Conservation (phyloP, 2,329 filamentous ascomycete genomes). For the Ophiocordyceps camponoti-saundersi region DNA sequence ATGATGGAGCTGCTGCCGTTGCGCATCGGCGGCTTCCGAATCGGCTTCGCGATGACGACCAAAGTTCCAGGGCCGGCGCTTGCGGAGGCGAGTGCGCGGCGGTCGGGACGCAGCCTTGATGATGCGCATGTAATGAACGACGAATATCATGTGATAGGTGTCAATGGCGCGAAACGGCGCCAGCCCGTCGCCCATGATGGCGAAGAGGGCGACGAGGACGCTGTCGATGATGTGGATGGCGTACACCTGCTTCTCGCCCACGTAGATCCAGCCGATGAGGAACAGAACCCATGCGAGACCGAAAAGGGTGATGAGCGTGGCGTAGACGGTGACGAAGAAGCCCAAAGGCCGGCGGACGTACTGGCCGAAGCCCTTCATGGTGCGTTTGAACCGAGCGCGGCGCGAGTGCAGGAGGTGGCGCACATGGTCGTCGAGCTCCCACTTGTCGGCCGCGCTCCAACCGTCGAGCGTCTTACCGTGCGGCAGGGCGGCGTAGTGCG, state of each 20-base stretch:
- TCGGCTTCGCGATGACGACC: neutral
- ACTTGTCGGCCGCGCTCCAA: slow-evolving; percentile 60
- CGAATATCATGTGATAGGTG: slow-evolving; percentile 76
- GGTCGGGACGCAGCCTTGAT: slow-evolving; percentile 18
- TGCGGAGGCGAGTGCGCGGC: neutral
- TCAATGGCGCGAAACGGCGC: slow-evolving; percentile 63
- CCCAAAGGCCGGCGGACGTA: slow-evolving; percentile 64
- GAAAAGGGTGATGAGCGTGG: slow-evolving; percentile 66
- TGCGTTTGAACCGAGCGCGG: slow-evolving; percentile 61
- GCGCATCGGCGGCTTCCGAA: neutral
- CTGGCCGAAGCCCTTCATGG: slow-evolving; percentile 64
- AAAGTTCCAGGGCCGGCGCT: neutral
- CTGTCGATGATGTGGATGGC: slow-evolving; percentile 55
- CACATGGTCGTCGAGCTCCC: slow-evolving; percentile 69
- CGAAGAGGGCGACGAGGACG: slow-evolving; percentile 53
- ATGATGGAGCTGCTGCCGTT: neutral
- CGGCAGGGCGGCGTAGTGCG: slow-evolving; percentile 64
- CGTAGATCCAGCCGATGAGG: slow-evolving; percentile 77
- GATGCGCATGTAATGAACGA: slow-evolving; percentile 44
- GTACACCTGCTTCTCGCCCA: slow-evolving; percentile 55
- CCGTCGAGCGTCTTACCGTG: slow-evolving; percentile 55
- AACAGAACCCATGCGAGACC: slow-evolving; percentile 84
- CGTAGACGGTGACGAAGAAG: slow-evolving; percentile 72
- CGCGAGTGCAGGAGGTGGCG: slow-evolving; percentile 76
- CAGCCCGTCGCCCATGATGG: slow-evolving; percentile 52